phyloP scores from a whole-genome alignment of 768 basidiomycete species.

The Agrocybe praecox region DNA sequence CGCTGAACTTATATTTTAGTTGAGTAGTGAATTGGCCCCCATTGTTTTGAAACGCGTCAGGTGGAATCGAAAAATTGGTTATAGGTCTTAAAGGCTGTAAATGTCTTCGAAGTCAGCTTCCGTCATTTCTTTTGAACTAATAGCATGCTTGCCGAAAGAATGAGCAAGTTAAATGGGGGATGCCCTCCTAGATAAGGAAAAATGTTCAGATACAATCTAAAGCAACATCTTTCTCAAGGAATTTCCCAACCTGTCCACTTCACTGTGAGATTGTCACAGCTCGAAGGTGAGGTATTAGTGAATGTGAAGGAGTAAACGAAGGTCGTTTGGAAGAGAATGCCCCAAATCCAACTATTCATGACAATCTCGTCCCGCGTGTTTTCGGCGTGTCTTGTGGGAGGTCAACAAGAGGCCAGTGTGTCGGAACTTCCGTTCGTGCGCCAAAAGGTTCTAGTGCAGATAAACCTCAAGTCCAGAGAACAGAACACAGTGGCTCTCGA shows the following conservation, averaged over 20 bases:
- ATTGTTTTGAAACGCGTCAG: constrained; percentile 15
- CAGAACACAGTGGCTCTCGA: too few relatives aligned
- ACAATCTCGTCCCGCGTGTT: too few relatives aligned
- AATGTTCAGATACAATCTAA: background rate
- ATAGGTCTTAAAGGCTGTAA: constrained; percentile 24
- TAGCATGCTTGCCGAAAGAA: constrained; percentile 22
- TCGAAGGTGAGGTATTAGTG: constrained; percentile 19
- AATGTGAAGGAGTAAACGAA: constrained; percentile 20
- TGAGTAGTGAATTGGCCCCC: constrained; percentile 20
- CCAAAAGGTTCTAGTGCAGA: too few relatives aligned
- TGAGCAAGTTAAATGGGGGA: constrained; percentile 26
- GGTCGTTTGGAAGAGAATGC: background rate
- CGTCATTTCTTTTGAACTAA: background rate
- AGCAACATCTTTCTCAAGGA: background rate
- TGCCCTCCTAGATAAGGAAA: constrained; percentile 20
- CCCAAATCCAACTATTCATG: background rate
- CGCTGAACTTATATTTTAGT: constrained; percentile 10
- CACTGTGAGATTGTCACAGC: constrained; percentile 25
- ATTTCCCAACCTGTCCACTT: constrained; percentile 25
- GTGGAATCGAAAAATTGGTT: constrained; percentile 27
- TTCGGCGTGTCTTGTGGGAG: too few relatives aligned
- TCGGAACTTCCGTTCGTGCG: too few relatives aligned
- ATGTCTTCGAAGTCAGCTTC: background rate
- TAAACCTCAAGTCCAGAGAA: too few relatives aligned
- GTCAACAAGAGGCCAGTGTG: too few relatives aligned